Evolutionary conservation across 2,329 filamentous ascomycete species (phyloP), one percentile per base, ranked within the genome.

Genomic region (Massarina eburnea): DNA sequence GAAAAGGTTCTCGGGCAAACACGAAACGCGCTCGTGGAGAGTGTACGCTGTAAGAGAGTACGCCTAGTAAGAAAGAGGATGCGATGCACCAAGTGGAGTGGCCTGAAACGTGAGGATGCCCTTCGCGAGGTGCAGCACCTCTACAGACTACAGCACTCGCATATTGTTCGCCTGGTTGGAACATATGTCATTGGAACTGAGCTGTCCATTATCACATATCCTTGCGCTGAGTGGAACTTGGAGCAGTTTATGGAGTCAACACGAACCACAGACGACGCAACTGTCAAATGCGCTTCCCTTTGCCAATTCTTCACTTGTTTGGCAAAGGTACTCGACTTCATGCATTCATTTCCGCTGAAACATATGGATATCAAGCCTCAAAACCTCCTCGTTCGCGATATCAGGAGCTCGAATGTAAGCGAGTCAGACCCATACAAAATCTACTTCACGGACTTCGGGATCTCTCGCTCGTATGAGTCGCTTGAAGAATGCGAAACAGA

Each of bases 361-460:
- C 59, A 61, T 40, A 62, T 57, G 57, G 59, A 62, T 33, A 57
- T 62, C 39, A 62, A 62, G 33, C 59, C 58, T 3, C 36, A 49
- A 30, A 61, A 61, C 26, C 42, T 61, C 8, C 39, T 62, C 7
- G 52, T 61, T 2, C 36, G 36, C 21, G 41, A 45, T 2, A 2
- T 41, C n/a, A 18, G 30, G 9, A 18, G 7, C 37, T 27, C 8
- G 6, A 8, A 17, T 9, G 8, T 32, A 9, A 10, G 6, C 12
- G 14, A 19, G n/a, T 0, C 40, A 36, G 8, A 60, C 47, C 8
- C 29, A 39, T 48, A 43, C 30, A 43, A 51, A 21, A 42, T 61
- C 5, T 58, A 55, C 33, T 43, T 62, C 15, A 51, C 59, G 1
- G 59, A 62, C 41, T 62, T 62, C 33, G 57, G 58, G 1, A 55